Percentiles rank a stretch among this genome's conserved stretches.
Evolutionary conservation across 2,329 filamentous ascomycete genomes (phyloP).

Genomic region (Aspergillus ibericus): DNA sequence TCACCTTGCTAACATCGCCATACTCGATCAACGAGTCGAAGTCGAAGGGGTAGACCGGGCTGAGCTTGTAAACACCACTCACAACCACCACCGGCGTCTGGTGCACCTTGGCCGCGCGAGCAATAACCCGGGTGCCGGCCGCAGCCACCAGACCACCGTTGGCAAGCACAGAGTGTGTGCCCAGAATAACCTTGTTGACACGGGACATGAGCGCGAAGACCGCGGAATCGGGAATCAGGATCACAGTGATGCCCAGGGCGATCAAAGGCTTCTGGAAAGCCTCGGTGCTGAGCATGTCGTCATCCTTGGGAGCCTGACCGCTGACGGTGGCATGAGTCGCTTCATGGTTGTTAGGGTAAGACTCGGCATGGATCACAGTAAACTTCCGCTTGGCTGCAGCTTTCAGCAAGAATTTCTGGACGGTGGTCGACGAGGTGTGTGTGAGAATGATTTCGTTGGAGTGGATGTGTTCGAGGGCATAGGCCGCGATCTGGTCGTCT

Average conservation of each 20-base stretch:
- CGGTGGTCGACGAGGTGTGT: slow-evolving; percentile 79
- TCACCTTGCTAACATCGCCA: slow-evolving; percentile 74
- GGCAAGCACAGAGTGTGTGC: slow-evolving; percentile 81
- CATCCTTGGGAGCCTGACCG: slow-evolving; percentile 52
- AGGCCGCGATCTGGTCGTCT: slow-evolving; percentile 87
- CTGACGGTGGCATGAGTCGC: slow-evolving; percentile 63
- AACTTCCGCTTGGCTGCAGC: slow-evolving; percentile 89
- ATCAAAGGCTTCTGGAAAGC: slow-evolving; percentile 75
- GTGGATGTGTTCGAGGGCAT: slow-evolving; percentile 88
- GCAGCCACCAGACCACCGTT: slow-evolving; percentile 85
- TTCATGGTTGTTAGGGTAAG: slow-evolving; percentile 67
- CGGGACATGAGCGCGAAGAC: slow-evolving; percentile 92
- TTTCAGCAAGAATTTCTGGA: slow-evolving; percentile 84
- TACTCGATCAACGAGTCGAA: slow-evolving; percentile 81
- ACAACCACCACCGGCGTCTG: slow-evolving; percentile 84
- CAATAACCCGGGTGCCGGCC: slow-evolving; percentile 79
- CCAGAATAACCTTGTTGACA: slow-evolving; percentile 92
- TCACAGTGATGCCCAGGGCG: slow-evolving; percentile 74
- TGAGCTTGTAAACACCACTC: slow-evolving; percentile 89
- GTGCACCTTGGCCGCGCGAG: slow-evolving; percentile 78
- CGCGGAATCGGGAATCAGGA: slow-evolving; percentile 79
- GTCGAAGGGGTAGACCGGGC: slow-evolving; percentile 83
- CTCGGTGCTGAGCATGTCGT: slow-evolving; percentile 49
- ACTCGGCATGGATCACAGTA: slow-evolving; percentile 80
- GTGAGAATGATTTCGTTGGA: slow-evolving; percentile 90